Conservation (phyloP, 352 stramenopile species). For the Phytopythium oedochilum region DNA sequence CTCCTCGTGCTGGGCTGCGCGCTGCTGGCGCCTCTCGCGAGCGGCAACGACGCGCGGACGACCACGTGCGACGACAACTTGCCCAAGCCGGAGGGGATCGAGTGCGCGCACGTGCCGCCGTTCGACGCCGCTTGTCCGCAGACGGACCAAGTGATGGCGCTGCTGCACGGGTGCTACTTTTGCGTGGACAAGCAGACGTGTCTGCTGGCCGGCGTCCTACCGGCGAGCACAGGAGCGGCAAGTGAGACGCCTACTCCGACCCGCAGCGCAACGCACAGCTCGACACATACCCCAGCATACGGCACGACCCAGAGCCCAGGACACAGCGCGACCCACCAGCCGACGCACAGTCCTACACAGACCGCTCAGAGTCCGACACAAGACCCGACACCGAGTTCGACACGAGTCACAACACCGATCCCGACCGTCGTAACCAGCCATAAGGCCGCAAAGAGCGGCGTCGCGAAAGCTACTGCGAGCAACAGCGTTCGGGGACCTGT, state of each 20-base stretch:
- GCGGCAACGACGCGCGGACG: background rate
- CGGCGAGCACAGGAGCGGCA: too few relatives aligned
- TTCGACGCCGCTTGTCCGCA: background rate
- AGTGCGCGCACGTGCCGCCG: background rate
- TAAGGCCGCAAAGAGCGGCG: background rate
- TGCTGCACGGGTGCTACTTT: constrained; percentile 40
- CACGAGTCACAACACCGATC: background rate
- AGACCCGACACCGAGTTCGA: too few relatives aligned
- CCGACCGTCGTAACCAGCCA: background rate
- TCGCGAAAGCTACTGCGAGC: background rate
- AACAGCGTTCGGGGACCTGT: background rate
- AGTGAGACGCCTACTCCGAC: too few relatives aligned
- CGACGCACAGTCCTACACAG: too few relatives aligned
- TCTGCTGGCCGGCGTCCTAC: background rate
- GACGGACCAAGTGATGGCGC: constrained; percentile 21
- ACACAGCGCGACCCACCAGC: background rate
- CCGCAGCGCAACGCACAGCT: too few relatives aligned
- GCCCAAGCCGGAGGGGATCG: background rate
- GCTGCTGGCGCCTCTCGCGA: background rate
- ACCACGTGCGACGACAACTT: background rate
- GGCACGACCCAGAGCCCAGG: background rate
- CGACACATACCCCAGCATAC: constrained; percentile 2
- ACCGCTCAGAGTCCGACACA: too few relatives aligned
- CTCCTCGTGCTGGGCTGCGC: background rate
- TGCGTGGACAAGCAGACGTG: constrained; percentile 37